Conservation (phyloP, 2,329 filamentous ascomycete genomes). For the Aspergillus japonicus region DNA sequence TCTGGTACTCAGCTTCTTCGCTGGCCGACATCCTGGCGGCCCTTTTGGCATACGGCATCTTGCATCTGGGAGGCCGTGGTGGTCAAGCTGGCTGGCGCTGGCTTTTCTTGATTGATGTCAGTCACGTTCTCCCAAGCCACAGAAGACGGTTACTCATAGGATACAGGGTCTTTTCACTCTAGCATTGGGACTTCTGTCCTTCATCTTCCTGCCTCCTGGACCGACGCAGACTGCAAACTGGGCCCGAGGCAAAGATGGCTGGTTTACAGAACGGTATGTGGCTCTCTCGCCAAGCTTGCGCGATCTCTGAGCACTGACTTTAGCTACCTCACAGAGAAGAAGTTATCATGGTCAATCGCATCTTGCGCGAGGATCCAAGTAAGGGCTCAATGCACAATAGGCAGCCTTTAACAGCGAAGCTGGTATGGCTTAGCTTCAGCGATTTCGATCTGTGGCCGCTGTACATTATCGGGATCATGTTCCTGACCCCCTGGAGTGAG, state of each 20-base stretch:
- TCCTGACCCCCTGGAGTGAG: slow-evolving; percentile 31
- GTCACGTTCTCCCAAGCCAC: slow-evolving; percentile 42
- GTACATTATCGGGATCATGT: slow-evolving; percentile 48
- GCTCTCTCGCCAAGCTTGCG: background rate
- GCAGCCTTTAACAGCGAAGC: slow-evolving; percentile 47
- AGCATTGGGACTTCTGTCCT: slow-evolving; percentile 26
- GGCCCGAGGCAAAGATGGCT: slow-evolving; percentile 48
- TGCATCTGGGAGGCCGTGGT: slow-evolving; percentile 34
- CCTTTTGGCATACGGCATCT: slow-evolving; percentile 44
- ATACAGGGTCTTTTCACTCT: slow-evolving; percentile 25
- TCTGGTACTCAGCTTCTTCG: slow-evolving; percentile 25
- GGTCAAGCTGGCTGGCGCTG: slow-evolving; percentile 36
- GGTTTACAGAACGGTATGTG: slow-evolving; percentile 57
- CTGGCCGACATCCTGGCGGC: slow-evolving; percentile 48
- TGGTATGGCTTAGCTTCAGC: slow-evolving; percentile 50
- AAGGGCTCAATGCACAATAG: slow-evolving; percentile 59
- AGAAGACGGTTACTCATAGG: background rate
- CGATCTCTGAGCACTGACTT: background rate
- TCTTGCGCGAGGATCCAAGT: slow-evolving; percentile 52
- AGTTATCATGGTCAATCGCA: slow-evolving; percentile 64
- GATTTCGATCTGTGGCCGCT: slow-evolving; percentile 58
- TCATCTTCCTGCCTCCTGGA: slow-evolving; percentile 57
- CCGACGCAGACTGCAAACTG: slow-evolving; percentile 56
- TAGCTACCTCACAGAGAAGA: slow-evolving; percentile 49
- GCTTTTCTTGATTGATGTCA: slow-evolving; percentile 36